Evolutionary conservation across 441 rosid species (phyloP).

Genomic region (Syzygium syzygioides): DNA sequence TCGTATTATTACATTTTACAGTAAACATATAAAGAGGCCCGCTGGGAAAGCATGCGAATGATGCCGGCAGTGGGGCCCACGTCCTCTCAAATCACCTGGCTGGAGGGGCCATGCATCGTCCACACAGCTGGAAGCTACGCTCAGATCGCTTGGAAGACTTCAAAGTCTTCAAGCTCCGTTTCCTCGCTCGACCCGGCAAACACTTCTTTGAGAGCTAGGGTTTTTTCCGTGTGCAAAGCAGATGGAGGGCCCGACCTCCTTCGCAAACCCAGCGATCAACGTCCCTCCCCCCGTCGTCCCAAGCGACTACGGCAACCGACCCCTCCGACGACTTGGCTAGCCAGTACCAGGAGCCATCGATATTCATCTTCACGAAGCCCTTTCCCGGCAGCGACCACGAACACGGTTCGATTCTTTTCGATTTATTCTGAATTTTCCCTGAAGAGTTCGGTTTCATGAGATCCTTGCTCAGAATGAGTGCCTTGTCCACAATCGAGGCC

Average conservation of each 20-base stretch:
- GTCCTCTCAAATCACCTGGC: no score
- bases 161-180: no score
- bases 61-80: no score
- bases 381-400: background rate
- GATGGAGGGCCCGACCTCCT: no score
- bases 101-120: background rate
- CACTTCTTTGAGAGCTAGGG: no score
- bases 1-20: no score
- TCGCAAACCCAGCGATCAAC: background rate
- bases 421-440: background rate
- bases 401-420: background rate
- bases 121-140: background rate
- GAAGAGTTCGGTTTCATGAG: no score
- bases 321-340: rapidly evolving
- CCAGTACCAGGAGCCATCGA: background rate
- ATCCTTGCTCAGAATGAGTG: background rate
- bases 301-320: background rate
- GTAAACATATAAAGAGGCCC: no score
- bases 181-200: no score
- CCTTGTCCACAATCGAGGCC: no score
- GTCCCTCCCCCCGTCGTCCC: rapidly evolving
- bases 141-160: background rate
- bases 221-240: no score
- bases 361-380: background rate
- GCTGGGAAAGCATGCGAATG: no score